Evolutionary conservation across 495 filamentous ascomycete genomes (phyloP).

Genomic region (Penicillium parvum): DNA sequence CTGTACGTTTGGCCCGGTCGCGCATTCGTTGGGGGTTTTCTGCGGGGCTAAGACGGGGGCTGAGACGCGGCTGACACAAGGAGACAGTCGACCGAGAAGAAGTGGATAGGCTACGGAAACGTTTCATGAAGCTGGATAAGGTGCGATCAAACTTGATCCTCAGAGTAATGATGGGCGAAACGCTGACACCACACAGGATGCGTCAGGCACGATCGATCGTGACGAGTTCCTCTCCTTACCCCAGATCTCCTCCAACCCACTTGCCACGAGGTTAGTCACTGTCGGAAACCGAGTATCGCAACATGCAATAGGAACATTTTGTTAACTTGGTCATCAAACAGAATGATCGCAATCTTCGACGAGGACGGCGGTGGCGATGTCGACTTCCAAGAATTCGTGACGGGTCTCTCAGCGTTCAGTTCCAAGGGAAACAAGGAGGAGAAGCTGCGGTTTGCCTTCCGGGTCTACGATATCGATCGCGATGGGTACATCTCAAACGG

Average conservation of each 20-base stretch:
- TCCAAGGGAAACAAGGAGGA: slow-evolving; percentile 99
- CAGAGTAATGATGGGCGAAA: neutral
- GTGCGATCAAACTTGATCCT: slow-evolving; percentile 37
- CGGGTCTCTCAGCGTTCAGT: slow-evolving; percentile 89
- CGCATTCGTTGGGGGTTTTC: neutral
- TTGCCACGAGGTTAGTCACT: slow-evolving; percentile 73
- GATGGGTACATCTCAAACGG: slow-evolving; percentile 99
- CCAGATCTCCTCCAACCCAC: slow-evolving; percentile 95
- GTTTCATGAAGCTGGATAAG: slow-evolving; percentile 99
- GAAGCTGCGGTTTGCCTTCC: slow-evolving; percentile 96
- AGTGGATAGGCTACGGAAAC: slow-evolving; percentile 88
- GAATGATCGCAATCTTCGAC: slow-evolving; percentile 99
- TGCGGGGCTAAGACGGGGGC: neutral
- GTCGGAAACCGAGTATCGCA: neutral
- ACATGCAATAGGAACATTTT: neutral
- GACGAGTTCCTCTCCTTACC: slow-evolving; percentile 97
- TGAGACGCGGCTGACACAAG: slow-evolving; percentile 13
- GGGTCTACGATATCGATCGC: slow-evolving; percentile 98
- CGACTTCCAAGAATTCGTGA: slow-evolving; percentile 99
- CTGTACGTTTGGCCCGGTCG: slow-evolving; percentile 55
- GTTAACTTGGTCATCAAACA: too few species aligned
- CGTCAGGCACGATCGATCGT: slow-evolving; percentile 95
- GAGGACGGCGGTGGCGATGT: slow-evolving; percentile 97
- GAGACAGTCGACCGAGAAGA: slow-evolving; percentile 88
- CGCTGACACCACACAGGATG: slow-evolving; percentile 59